A percentile compares a stretch with the other conserved stretches of the same genome.
These are phyloP conservation scores for Juglanconis juglandina DNA, from an alignment of 2,329 filamentous ascomycete species.

Conservation along the genomic window DNA sequence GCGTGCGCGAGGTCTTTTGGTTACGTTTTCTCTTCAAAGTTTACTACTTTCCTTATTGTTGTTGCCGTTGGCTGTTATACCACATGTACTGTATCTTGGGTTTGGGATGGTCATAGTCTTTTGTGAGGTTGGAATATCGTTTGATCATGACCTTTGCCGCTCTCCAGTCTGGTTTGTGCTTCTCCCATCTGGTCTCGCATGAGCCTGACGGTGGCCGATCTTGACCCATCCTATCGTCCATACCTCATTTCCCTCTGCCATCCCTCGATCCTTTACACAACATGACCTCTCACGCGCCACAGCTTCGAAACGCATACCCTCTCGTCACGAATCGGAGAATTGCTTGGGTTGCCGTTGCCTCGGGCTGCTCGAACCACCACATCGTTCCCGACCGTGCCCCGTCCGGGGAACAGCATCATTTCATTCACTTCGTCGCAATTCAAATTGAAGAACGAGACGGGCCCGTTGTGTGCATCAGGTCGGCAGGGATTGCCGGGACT, in stretches of 20 bases:
- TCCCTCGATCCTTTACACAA: background rate
- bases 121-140: background rate
- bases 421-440: too few species aligned
- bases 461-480: too few species aligned
- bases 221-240: too few species aligned
- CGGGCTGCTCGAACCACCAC: background rate
- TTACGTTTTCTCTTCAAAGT: background rate
- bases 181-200: background rate
- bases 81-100: conserved; percentile 13
- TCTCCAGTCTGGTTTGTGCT: background rate
- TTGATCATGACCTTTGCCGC: background rate
- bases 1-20: background rate
- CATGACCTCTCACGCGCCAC: background rate
- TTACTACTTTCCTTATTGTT: background rate
- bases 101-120: conserved; percentile 11
- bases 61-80: conserved; percentile 8
- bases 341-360: background rate
- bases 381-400: too few species aligned
- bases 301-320: background rate
- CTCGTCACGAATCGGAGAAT: background rate
- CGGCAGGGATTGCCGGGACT: too few species aligned
- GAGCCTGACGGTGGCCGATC: too few species aligned
- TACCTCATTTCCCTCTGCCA: background rate
- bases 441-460: too few species aligned
- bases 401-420: too few species aligned